These are phyloP conservation scores for Funneliformis mosseae DNA, from an alignment of 192 early-diverging fungal species.

Conservation along the genomic window DNA sequence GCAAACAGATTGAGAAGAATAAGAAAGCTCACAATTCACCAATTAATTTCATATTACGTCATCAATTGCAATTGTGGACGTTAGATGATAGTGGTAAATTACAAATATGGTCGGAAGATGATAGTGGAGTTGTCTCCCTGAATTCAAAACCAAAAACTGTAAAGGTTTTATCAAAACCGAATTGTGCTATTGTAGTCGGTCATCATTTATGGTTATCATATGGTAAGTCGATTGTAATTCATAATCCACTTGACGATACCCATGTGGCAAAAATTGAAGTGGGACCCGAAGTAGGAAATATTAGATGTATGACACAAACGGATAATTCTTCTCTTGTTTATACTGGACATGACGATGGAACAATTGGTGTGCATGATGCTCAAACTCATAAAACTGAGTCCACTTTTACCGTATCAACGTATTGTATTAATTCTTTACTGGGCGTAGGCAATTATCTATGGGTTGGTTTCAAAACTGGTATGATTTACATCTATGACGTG, in stretches of 20 bases:
- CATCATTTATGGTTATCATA: slow-evolving; percentile 62
- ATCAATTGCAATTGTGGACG: slow-evolving; percentile 64
- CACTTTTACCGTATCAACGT: slow-evolving; percentile 61
- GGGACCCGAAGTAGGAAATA: slow-evolving; percentile 55
- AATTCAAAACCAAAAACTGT: slow-evolving; percentile 44
- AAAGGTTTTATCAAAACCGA: slow-evolving; percentile 48
- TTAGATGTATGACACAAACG: slow-evolving; percentile 58
- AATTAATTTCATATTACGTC: slow-evolving; percentile 60
- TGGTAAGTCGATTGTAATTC: slow-evolving; percentile 61
- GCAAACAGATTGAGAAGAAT: slow-evolving; percentile 42
- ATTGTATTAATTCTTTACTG: slow-evolving; percentile 66
- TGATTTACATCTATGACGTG: slow-evolving; percentile 72
- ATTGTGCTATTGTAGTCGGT: slow-evolving; percentile 54
- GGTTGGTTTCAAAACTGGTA: slow-evolving; percentile 78
- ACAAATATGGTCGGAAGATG: slow-evolving; percentile 55
- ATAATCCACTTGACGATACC: slow-evolving; percentile 46
- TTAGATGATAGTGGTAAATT: slow-evolving; percentile 67
- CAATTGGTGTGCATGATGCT: slow-evolving; percentile 70
- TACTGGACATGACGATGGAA: slow-evolving; percentile 80
- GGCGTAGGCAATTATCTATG: slow-evolving; percentile 72
- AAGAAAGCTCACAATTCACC: slow-evolving; percentile 50
- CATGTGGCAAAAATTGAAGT: slow-evolving; percentile 41
- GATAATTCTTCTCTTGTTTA: slow-evolving; percentile 56
- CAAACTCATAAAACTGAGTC: slow-evolving; percentile 47
- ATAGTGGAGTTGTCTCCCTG: slow-evolving; percentile 39